phyloP scores from a whole-genome alignment of 306 rosid species.

The Acacia confusa region DNA sequence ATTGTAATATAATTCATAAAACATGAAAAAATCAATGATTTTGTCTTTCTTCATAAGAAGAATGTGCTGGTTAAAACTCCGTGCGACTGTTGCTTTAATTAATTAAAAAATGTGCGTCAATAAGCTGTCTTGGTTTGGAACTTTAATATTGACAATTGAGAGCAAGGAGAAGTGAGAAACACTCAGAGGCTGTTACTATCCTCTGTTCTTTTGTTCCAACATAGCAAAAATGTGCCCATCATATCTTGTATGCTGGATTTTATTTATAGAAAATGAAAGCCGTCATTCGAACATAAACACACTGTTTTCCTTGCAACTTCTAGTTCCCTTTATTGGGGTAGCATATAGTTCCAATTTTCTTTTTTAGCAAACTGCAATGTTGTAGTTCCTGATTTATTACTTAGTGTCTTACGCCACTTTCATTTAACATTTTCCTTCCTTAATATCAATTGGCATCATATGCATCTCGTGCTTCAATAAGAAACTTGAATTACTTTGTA shows the following conservation, averaged over 20 bases:
- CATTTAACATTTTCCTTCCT: not conserved
- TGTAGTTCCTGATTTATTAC: not conserved
- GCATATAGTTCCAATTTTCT: not conserved
- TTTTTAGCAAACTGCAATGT: not conserved
- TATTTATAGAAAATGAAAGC: not conserved
- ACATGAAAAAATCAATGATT: no score
- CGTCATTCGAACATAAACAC: no score
- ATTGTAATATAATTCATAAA: no score
- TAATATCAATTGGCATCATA: not conserved
- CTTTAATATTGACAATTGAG: no score
- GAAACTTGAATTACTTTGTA: constrained; percentile 15
- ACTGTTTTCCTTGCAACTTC: not conserved
- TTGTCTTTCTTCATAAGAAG: no score
- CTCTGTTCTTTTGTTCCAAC: no score
- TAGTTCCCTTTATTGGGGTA: not conserved
- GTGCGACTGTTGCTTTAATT: no score
- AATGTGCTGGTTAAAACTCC: no score
- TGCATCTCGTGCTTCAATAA: not conserved
- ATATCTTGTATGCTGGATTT: not conserved
- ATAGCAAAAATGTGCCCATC: not conserved
- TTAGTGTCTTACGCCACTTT: not conserved
- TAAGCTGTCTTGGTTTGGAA: no score
- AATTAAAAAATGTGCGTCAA: no score
- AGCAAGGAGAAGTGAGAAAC: no score
- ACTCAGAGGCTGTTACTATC: no score